Evolutionary conservation across 1,284 basidiomycete genomes (phyloP), one percentile per base, ranked within the genome.

Genomic region (Anthracocystis walkeri): DNA sequence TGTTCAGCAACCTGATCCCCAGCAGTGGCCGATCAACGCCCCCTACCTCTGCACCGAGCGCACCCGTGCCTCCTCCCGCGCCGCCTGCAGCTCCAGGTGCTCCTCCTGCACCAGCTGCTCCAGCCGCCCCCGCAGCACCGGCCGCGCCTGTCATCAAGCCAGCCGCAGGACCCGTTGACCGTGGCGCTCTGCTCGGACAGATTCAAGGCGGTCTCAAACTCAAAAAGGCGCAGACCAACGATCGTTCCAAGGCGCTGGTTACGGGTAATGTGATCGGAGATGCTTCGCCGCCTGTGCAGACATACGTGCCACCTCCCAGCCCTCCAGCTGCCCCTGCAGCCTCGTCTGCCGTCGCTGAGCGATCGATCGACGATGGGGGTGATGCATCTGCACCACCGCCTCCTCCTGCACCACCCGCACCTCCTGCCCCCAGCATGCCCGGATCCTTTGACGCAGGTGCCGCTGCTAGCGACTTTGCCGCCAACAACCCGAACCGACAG

Each of bases 151-250:
- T 77, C 27, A 58, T 84, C 41, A 76, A 85, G 4, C 68, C 81
- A 5, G 73, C 80, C 18, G 69, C 80, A 7, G 85, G 86, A 0
- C 83, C 88, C 8, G 89, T 88, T 6, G 90, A 90, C 82, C 88
- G 90, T 29, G 87, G 88, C 65, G 93, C 92, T 0, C 87, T 99
- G 29, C 86, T 99, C 65, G 87, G 88, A 14, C 91, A 93, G 16
- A 99, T 99, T 77, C 91, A 93, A 82, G 89, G 90, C 7, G 96
- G 96, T 1, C 86, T 89, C 40, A 89, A 87, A 71, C 87, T 99
- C 69, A 89, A 89, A 64, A 94, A 94, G 86, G 87, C 93, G 0
- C 88, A 90, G 70, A 98, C 95, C 1, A 90, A 92, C 62, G 96
- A 98, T 83, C 91, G 92, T 73, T 94, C 92, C 75, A 90, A 86